These are phyloP conservation scores for Parastagonospora avenae DNA, from an alignment of 2,329 filamentous ascomycete genomes.

Conservation along the genomic window DNA sequence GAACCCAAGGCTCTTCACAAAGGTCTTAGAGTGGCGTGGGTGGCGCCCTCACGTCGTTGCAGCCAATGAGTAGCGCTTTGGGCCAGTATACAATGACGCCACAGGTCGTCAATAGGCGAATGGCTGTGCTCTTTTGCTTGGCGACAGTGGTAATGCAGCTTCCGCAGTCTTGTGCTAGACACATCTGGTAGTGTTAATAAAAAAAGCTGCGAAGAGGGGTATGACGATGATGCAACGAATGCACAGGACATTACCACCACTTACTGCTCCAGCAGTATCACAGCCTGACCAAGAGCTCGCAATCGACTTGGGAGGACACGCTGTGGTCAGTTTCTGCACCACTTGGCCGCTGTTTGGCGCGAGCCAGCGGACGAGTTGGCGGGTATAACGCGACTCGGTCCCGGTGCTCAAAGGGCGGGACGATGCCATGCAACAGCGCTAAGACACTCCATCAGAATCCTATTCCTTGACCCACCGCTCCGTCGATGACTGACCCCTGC, in stretches of 20 bases:
- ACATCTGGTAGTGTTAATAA: constrained; percentile 17
- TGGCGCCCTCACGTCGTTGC: constrained; percentile 33
- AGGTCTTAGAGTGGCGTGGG: constrained; percentile 39
- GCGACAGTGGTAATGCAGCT: constrained; percentile 33
- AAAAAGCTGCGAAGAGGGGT: constrained; percentile 13
- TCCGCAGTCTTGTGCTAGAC: constrained; percentile 22
- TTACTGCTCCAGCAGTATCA: too few species aligned
- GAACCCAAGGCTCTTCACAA: constrained; percentile 19
- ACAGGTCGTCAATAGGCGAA: constrained; percentile 40
- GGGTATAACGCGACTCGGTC: constrained; percentile 30
- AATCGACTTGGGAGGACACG: neutral
- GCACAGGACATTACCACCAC: too few species aligned
- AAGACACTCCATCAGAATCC: constrained; percentile 36
- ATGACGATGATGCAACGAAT: constrained; percentile 5
- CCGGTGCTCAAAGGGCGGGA: constrained; percentile 38
- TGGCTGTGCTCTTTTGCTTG: constrained; percentile 34
- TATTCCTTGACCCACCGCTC: constrained; percentile 38
- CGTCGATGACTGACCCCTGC: constrained; percentile 31
- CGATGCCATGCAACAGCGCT: constrained; percentile 34
- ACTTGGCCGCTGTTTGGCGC: constrained; percentile 15
- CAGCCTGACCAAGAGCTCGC: neutral
- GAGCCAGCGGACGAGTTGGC: constrained; percentile 35
- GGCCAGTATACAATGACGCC: constrained; percentile 37
- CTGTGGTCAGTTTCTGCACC: neutral
- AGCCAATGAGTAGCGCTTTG: constrained; percentile 18